Evolutionary conservation across 1,284 basidiomycete genomes (phyloP).

Genomic region (Tilletia caries): DNA sequence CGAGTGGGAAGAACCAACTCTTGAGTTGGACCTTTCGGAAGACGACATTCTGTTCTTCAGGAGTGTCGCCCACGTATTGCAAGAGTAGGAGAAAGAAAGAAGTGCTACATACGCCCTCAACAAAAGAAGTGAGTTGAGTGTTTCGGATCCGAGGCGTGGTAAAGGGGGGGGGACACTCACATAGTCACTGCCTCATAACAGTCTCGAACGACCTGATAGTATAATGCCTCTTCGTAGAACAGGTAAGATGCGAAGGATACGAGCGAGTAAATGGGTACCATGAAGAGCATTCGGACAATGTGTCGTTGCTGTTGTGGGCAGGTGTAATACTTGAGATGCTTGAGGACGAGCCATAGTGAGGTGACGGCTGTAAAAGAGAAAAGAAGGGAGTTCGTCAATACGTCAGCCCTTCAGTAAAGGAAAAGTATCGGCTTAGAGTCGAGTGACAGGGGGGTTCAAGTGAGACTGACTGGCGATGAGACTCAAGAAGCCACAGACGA

Average conservation of each 20-base stretch:
- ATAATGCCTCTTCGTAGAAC: slow-evolving; percentile 58
- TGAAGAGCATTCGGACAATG: slow-evolving; percentile 66
- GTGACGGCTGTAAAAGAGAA: slow-evolving; percentile 60
- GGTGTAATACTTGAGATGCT: slow-evolving; percentile 71
- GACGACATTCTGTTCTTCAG: slow-evolving; percentile 64
- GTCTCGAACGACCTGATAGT: slow-evolving; percentile 50
- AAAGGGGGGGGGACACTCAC: background rate
- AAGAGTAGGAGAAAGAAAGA: slow-evolving; percentile 75
- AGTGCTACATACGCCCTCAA: slow-evolving; percentile 57
- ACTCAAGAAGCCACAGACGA: slow-evolving; percentile 64
- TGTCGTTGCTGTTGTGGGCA: slow-evolving; percentile 58
- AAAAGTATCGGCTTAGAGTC: background rate
- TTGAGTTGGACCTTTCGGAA: slow-evolving; percentile 59
- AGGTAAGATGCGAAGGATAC: slow-evolving; percentile 69
- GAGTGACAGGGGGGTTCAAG: no score
- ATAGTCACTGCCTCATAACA: slow-evolving; percentile 48
- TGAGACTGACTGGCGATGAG: slow-evolving; percentile 30
- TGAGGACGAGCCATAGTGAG: slow-evolving; percentile 70
- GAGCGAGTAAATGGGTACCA: slow-evolving; percentile 72
- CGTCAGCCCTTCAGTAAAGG: background rate
- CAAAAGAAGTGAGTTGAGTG: background rate
- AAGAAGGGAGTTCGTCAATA: no score
- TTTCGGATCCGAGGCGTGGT: background rate
- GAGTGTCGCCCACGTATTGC: slow-evolving; percentile 67
- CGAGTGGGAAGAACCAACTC: slow-evolving; percentile 71